These are phyloP conservation scores for Hypoxylon sp. DNA, from an alignment of 2,329 filamentous ascomycete genomes.

Conservation along the genomic window DNA sequence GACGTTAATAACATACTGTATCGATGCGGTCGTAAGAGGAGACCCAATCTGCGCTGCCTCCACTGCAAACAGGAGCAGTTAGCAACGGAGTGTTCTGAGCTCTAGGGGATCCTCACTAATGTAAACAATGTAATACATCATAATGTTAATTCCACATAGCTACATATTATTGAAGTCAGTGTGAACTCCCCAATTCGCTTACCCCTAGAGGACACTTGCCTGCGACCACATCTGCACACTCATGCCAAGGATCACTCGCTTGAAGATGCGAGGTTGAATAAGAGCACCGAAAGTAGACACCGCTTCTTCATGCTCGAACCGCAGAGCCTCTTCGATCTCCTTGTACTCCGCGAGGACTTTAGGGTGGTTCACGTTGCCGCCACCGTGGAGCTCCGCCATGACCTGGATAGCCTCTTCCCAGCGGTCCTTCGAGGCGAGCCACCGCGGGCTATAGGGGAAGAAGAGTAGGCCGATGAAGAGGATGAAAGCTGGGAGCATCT, in stretches of 20 bases:
- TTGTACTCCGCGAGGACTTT: conserved; percentile 74
- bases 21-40: conserved; percentile 70
- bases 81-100: background rate
- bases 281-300: conserved; percentile 64
- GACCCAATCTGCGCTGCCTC: conserved; percentile 68
- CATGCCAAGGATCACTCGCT: conserved; percentile 70
- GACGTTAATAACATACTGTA: conserved; percentile 75
- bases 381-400: conserved; percentile 70
- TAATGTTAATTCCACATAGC: conserved; percentile 67
- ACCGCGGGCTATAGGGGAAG: conserved; percentile 75
- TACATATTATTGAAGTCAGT: conserved; percentile 14
- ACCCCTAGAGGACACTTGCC: conserved; percentile 34
- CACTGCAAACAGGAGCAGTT: conserved; percentile 50
- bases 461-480: conserved; percentile 70
- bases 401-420: conserved; percentile 74
- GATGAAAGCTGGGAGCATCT: conserved; percentile 67
- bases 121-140: conserved; percentile 72
- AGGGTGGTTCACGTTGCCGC: conserved; percentile 67
- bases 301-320: conserved; percentile 66
- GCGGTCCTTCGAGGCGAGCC: conserved; percentile 76
- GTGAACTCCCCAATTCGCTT: background rate
- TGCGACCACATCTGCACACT: conserved; percentile 72
- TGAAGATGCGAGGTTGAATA: conserved; percentile 64
- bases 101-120: conserved; percentile 54
- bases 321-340: conserved; percentile 69